Percentiles rank a stretch among this genome's conserved stretches.
phyloP scores from a whole-genome alignment of 306 rosid species.

The Inga leiocalycina region DNA sequence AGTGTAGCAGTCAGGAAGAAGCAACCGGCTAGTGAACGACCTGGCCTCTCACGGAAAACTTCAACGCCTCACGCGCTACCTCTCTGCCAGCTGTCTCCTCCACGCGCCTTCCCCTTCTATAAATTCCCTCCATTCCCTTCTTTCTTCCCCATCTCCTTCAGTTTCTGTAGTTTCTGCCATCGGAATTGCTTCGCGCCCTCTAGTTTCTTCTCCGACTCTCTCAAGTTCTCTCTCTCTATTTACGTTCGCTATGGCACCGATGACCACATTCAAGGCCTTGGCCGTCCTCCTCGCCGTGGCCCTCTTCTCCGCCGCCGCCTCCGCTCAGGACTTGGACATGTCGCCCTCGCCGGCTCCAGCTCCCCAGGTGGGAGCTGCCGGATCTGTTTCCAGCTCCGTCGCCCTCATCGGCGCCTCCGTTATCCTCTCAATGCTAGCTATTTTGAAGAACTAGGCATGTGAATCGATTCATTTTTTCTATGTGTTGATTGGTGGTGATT shows the following conservation, averaged over 20 bases:
- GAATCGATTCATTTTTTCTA: neutral
- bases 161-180: neutral
- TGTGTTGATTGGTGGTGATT: no score
- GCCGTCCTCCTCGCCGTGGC: neutral
- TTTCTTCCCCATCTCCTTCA: neutral
- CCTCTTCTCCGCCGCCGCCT: conserved; percentile 28
- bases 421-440: conserved; percentile 1
- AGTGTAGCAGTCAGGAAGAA: neutral
- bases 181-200: neutral
- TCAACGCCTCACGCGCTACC: neutral
- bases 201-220: neutral
- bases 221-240: neutral
- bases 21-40: neutral
- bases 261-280: conserved; percentile 28
- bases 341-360: conserved; percentile 27
- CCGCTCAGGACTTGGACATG: conserved; percentile 35
- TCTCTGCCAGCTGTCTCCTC: neutral
- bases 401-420: conserved; percentile 37
- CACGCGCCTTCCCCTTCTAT: neutral
- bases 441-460: conserved; percentile 8
- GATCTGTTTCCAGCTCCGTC: conserved; percentile 28
- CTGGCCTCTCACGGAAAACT: neutral
- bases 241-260: conserved; percentile 38
- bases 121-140: neutral
- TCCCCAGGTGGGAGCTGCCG: conserved; percentile 39